These are phyloP conservation scores for Dalbergia cultrata DNA, from an alignment of 306 rosid species.

Conservation along the genomic window DNA sequence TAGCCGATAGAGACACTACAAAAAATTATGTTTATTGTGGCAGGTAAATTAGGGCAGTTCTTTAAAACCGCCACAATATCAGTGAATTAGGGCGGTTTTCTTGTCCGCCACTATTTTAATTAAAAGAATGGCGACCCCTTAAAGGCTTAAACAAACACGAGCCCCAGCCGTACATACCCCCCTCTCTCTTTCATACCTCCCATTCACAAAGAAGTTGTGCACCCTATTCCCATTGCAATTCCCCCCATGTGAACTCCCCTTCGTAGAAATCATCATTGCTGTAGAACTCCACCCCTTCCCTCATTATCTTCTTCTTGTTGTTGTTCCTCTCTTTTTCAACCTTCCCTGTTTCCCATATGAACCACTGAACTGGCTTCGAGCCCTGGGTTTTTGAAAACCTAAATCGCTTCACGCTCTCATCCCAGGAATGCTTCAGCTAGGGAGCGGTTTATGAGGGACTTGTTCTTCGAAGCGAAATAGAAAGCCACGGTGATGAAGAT, in stretches of 20 bases:
- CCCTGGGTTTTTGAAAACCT: slow-evolving; percentile 53
- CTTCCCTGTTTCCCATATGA: slow-evolving; percentile 71
- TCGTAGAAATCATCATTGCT: slow-evolving; percentile 97
- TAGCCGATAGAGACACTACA: too few species aligned
- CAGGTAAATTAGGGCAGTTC: too few species aligned
- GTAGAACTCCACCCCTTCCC: slow-evolving; percentile 95
- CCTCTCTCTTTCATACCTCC: slow-evolving; percentile 93
- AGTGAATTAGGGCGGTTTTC: too few species aligned
- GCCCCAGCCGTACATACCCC: too few species aligned
- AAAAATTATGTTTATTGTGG: too few species aligned
- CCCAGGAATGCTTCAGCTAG: slow-evolving; percentile 68
- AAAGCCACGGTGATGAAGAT: slow-evolving; percentile 83
- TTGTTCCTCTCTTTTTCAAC: background rate
- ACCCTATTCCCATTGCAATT: slow-evolving; percentile 92
- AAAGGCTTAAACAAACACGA: too few species aligned
- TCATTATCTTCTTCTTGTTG: slow-evolving; percentile 51
- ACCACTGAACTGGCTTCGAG: slow-evolving; percentile 85
- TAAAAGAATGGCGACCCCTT: too few species aligned
- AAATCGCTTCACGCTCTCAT: slow-evolving; percentile 59
- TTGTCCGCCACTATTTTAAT: too few species aligned
- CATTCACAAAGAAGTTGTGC: slow-evolving; percentile 85
- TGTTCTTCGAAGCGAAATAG: slow-evolving; percentile 76
- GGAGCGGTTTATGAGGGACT: slow-evolving; percentile 60
- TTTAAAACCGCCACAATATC: too few species aligned
- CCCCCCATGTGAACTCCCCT: slow-evolving; percentile 94